Conservation (phyloP, 108 stramenopile genomes). For the Nitzschia sp. region DNA sequence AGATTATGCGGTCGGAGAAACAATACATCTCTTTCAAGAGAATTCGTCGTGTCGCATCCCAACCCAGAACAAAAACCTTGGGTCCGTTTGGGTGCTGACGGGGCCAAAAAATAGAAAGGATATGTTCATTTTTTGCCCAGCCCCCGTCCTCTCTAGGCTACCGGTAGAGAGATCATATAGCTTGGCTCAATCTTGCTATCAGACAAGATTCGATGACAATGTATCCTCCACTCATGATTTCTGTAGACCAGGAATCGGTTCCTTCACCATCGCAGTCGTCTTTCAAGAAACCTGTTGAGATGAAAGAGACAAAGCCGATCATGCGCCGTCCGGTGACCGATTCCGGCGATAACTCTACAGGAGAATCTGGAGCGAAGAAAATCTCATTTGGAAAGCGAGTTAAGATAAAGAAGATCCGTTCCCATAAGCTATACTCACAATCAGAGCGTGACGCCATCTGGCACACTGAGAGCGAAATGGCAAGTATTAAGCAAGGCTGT, state of each 20-base stretch:
- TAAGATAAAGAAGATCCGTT: conserved; percentile 22
- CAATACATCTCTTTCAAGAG: too few relatives aligned
- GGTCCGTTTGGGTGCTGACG: too few relatives aligned
- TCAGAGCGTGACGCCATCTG: conserved; percentile 4
- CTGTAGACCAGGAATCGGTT: background rate
- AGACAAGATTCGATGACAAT: too few relatives aligned
- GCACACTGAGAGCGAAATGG: conserved; percentile 8
- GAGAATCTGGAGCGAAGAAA: background rate
- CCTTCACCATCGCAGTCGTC: conserved; percentile 8
- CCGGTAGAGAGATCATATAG: too few relatives aligned
- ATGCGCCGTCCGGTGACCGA: background rate
- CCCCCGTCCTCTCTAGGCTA: too few relatives aligned
- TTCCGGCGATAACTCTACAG: background rate
- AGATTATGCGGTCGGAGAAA: too few relatives aligned
- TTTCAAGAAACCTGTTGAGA: conserved; percentile 4
- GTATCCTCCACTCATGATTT: conserved; percentile 4
- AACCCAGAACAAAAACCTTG: too few relatives aligned
- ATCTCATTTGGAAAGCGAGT: conserved; percentile 16
- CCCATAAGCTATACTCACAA: conserved; percentile 3
- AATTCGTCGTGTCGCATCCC: too few relatives aligned
- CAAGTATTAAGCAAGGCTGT: conserved; percentile 2
- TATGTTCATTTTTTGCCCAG: too few relatives aligned
- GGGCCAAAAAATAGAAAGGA: too few relatives aligned
- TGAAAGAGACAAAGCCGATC: background rate
- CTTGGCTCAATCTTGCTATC: too few relatives aligned